Conservation (phyloP, 306 rosid genomes). For the Prunus persica region DNA sequence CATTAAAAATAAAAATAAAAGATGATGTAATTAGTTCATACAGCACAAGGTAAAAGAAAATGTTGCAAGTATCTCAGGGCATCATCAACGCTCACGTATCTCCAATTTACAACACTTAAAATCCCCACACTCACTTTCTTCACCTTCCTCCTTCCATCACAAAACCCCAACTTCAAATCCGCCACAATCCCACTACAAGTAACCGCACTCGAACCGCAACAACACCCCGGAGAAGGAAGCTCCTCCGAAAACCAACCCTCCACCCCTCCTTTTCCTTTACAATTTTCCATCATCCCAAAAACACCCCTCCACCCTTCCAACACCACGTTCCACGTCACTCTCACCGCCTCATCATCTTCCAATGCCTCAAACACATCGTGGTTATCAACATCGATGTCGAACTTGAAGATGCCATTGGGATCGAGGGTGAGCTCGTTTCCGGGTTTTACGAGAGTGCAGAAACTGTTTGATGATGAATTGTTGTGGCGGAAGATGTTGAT, state of each 20-base stretch:
- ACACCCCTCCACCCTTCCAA: conserved; percentile 61
- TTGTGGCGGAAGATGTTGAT: conserved; percentile 23
- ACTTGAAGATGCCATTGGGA: conserved; percentile 40
- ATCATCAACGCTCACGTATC: conserved; percentile 56
- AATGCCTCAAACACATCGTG: background rate
- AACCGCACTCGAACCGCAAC: conserved; percentile 32
- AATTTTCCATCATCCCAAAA: conserved; percentile 50
- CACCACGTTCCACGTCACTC: conserved; percentile 56
- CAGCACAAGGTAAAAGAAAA: conserved; percentile 35
- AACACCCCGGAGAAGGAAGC: conserved; percentile 43
- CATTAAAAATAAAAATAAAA: background rate
- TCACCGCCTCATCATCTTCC: conserved; percentile 31
- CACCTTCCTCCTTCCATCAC: conserved; percentile 13
- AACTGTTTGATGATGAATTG: background rate
- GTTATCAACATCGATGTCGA: conserved; percentile 13
- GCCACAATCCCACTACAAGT: conserved; percentile 44
- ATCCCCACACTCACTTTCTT: conserved; percentile 47
- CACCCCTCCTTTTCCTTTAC: conserved; percentile 33
- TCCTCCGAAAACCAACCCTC: conserved; percentile 62
- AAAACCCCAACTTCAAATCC: conserved; percentile 47
- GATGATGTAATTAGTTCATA: background rate
- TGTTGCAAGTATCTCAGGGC: conserved; percentile 65
- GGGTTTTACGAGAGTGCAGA: background rate
- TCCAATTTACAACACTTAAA: conserved; percentile 51
- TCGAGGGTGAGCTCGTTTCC: conserved; percentile 13